phyloP scores from a whole-genome alignment of 2,329 filamentous ascomycete species.

The Nigrospora oryzae region DNA sequence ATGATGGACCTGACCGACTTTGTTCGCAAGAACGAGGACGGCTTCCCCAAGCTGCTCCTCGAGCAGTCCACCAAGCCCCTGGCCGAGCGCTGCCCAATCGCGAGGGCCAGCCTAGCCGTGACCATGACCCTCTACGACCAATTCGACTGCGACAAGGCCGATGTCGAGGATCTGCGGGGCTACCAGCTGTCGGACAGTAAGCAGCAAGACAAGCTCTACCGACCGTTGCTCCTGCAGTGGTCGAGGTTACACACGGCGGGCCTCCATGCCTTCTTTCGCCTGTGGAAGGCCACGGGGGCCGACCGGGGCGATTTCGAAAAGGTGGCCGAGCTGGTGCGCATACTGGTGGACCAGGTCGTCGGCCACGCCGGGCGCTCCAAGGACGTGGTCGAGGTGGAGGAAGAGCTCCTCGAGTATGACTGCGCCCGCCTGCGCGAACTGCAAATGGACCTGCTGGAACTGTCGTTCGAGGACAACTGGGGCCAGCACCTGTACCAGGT shows the following conservation, averaged over 20 bases:
- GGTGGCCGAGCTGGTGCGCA: constrained; percentile 82
- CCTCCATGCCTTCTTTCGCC: constrained; percentile 76
- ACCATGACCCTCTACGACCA: constrained; percentile 89
- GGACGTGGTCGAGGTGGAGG: constrained; percentile 80
- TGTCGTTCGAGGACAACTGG: constrained; percentile 93
- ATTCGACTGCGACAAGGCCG: constrained; percentile 83
- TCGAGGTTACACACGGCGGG: constrained; percentile 79
- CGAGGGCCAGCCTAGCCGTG: constrained; percentile 75
- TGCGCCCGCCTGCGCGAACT: constrained; percentile 69
- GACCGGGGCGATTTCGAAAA: constrained; percentile 85
- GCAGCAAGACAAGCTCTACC: constrained; percentile 79
- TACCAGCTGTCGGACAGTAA: constrained; percentile 70
- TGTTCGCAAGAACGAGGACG: constrained; percentile 83
- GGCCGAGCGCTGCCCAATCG: constrained; percentile 75
- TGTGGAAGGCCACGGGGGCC: constrained; percentile 89
- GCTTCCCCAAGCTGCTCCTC: constrained; percentile 82
- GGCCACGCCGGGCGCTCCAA: constrained; percentile 74
- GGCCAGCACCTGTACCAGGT: constrained; percentile 82
- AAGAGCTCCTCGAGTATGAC: constrained; percentile 79
- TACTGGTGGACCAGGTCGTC: constrained; percentile 82
- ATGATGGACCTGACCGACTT: constrained; percentile 98
- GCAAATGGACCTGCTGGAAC: constrained; percentile 87
- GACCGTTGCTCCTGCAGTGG: constrained; percentile 86
- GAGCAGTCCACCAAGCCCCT: constrained; percentile 73
- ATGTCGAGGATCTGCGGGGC: constrained; percentile 68